phyloP scores from a whole-genome alignment of 202 grass and related monocot genomes.

The Zizania palustris region DNA sequence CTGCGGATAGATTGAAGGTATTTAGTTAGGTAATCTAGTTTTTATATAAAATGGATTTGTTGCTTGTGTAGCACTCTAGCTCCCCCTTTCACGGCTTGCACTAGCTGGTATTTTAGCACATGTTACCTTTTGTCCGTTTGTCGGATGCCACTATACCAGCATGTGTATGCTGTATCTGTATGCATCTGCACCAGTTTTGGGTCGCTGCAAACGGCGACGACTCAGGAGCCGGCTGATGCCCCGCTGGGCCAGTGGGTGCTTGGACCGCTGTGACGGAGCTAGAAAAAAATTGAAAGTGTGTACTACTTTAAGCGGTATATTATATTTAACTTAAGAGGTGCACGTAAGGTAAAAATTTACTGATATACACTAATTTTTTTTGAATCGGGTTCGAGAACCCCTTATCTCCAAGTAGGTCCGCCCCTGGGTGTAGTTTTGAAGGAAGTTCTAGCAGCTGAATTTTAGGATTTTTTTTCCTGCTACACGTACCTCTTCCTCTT shows the following conservation, averaged over 20 bases:
- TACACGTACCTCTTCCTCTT: neutral
- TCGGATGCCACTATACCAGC: neutral
- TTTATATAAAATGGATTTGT: no score
- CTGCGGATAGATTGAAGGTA: no score
- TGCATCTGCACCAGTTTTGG: neutral
- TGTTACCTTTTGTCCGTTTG: conserved; percentile 4
- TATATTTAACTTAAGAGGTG: no score
- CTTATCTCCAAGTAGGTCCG: no score
- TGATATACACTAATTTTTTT: no score
- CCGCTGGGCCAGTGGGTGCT: neutral
- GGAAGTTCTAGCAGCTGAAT: neutral
- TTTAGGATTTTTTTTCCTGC: neutral
- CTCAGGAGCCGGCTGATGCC: neutral
- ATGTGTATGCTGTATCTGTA: neutral
- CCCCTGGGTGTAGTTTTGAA: neutral
- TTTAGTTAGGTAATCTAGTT: no score
- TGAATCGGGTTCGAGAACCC: no score
- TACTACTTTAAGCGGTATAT: no score
- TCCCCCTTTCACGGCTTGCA: neutral
- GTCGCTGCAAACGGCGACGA: neutral
- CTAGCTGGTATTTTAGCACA: neutral
- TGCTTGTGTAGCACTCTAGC: no score
- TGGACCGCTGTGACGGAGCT: no score
- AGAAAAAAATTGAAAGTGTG: no score
- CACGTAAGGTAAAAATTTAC: no score